Evolutionary conservation across 805 yeast species (phyloP).

Genomic region (Isabelozyma rhagii): DNA sequence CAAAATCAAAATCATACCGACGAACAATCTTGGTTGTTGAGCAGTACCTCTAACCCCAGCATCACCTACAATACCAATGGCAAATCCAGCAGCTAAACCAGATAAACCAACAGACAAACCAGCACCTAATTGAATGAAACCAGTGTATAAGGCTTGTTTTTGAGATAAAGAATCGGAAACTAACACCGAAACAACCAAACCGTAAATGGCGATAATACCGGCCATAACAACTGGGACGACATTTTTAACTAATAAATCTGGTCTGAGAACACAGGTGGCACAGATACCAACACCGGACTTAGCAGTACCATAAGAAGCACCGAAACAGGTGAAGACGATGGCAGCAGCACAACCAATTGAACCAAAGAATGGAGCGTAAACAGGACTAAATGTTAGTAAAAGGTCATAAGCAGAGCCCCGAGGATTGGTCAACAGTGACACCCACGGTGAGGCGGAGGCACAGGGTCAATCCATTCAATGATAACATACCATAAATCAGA

Average conservation of each 20-base stretch:
- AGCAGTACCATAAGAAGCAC: constrained; percentile 99
- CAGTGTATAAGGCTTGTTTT: constrained; percentile 90
- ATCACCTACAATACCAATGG: constrained; percentile 99
- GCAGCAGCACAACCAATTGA: constrained; percentile 99
- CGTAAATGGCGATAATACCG: constrained; percentile 98
- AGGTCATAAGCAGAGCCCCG: neutral
- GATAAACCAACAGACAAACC: constrained; percentile 96
- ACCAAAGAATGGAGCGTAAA: constrained; percentile 95
- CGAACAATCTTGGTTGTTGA: constrained; percentile 97
- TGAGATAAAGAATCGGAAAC: constrained; percentile 88
- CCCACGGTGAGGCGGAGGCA: neutral
- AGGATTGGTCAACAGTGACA: neutral
- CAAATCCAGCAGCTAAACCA: constrained; percentile 98
- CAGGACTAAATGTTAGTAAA: constrained; percentile 50
- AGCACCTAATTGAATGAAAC: constrained; percentile 97
- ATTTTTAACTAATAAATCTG: constrained; percentile 89
- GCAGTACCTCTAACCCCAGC: constrained; percentile 99
- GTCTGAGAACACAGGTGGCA: constrained; percentile 96
- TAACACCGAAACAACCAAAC: constrained; percentile 92
- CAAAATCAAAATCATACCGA: constrained; percentile 96
- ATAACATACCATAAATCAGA: constrained; percentile 72
- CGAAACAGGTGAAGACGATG: constrained; percentile 96
- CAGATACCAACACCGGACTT: constrained; percentile 99
- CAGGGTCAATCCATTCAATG: neutral
- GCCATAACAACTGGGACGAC: constrained; percentile 99